Percentiles rank a stretch among this genome's conserved stretches.
Conservation (phyloP, 2,329 filamentous ascomycete species). For the Chrysoporthe puriensis region DNA sequence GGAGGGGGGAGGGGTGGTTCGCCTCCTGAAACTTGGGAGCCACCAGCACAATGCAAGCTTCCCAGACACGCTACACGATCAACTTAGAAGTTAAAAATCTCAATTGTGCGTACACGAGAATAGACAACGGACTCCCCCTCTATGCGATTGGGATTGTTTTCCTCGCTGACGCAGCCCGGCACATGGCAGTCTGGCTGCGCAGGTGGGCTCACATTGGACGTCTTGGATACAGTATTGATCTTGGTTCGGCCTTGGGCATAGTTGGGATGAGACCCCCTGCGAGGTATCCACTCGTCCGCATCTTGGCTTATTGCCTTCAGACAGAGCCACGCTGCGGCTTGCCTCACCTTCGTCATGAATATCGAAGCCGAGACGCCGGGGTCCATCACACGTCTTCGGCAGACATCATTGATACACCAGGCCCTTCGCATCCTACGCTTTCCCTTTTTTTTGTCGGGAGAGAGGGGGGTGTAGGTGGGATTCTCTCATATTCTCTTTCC, state of each 20-base stretch:
- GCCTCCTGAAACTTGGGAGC: slow-evolving; percentile 1
- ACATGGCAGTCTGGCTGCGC: neutral
- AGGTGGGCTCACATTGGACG: neutral
- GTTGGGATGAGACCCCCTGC: neutral
- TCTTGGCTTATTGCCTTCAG: neutral
- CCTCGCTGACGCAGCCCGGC: neutral
- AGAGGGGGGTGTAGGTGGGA: neutral
- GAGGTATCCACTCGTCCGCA: neutral
- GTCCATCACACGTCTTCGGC: neutral
- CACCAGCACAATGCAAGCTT: neutral
- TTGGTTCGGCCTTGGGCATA: neutral
- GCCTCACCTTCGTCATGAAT: slow-evolving; percentile 1
- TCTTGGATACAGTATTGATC: neutral
- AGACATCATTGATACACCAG: neutral
- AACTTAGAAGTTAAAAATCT: neutral
- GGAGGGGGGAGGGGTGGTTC: neutral
- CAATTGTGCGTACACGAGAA: neutral
- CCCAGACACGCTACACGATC: neutral
- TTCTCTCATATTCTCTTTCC: too few species aligned
- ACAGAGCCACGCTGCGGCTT: neutral
- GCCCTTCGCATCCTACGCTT: neutral
- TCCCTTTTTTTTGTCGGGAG: neutral
- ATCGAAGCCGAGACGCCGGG: slow-evolving; percentile 2
- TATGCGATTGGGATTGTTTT: neutral
- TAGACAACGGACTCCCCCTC: neutral